Evolutionary conservation across 371 early-diverging fungal genomes (phyloP).

Genomic region (Mucor sp.): DNA sequence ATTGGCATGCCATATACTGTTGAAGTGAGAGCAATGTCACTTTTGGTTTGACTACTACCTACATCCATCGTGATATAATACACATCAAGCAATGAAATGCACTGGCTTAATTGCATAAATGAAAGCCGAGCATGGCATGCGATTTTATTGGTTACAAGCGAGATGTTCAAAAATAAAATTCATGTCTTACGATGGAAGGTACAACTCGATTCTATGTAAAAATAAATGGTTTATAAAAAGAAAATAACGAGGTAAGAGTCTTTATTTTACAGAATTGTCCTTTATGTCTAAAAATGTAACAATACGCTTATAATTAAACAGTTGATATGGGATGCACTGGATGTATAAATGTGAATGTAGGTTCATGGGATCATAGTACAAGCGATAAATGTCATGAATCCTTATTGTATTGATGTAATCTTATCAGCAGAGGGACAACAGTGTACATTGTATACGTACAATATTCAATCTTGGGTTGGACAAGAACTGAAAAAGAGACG

Average conservation of each 20-base stretch:
- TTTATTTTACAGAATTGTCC: neutral
- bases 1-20: neutral
- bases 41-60: neutral
- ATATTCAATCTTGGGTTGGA: too few relatives aligned
- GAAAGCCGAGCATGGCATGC: neutral
- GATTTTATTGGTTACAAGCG: neutral
- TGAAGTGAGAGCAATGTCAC: neutral
- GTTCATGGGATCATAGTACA: too few relatives aligned
- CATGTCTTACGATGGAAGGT: neutral
- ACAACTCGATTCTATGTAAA: constrained; percentile 9
- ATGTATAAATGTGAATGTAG: too few relatives aligned
- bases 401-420: too few relatives aligned
- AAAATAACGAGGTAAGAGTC: neutral
- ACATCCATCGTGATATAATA: neutral
- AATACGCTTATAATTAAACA: neutral
- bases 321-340: too few relatives aligned
- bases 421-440: too few relatives aligned
- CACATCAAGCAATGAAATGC: too few relatives aligned
- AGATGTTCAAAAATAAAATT: neutral
- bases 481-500: too few relatives aligned
- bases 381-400: too few relatives aligned
- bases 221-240: constrained; percentile 1
- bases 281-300: constrained; percentile 17
- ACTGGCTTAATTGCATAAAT: neutral
- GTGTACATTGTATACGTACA: too few relatives aligned